A percentile compares a stretch with the other conserved stretches of the same genome.
phyloP scores from a whole-genome alignment of 495 filamentous ascomycete species.

The Staphylotrichum longicolle region DNA sequence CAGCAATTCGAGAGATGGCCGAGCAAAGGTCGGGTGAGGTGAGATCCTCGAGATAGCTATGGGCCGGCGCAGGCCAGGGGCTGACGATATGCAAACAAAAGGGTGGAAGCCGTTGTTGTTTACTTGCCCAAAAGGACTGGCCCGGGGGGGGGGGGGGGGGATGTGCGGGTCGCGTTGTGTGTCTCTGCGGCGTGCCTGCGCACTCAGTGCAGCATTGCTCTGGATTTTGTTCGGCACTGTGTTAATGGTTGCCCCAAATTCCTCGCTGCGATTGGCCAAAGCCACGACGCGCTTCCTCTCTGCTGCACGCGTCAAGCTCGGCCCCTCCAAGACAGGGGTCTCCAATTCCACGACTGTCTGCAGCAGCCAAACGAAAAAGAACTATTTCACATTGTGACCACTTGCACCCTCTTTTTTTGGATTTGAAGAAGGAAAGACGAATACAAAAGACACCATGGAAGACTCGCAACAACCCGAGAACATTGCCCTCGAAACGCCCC shows the following conservation, averaged over 20 bases:
- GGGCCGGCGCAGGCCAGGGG: background rate
- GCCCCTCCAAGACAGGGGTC: slow-evolving; percentile 5
- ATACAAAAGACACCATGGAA: slow-evolving; percentile 37
- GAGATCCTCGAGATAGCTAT: background rate
- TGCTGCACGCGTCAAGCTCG: slow-evolving; percentile 15
- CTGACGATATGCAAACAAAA: background rate
- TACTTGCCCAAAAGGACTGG: background rate
- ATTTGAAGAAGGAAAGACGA: background rate
- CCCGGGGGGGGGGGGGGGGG: background rate
- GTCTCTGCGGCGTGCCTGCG: background rate
- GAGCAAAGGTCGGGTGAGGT: background rate
- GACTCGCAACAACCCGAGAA: slow-evolving; percentile 46
- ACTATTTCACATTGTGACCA: too few relatives aligned
- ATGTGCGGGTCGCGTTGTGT: slow-evolving; percentile 3
- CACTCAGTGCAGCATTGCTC: background rate
- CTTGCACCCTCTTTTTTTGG: too few relatives aligned
- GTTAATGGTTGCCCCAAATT: slow-evolving; percentile 1
- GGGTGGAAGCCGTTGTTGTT: slow-evolving; percentile 5
- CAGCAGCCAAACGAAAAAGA: background rate
- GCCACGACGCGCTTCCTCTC: slow-evolving; percentile 6
- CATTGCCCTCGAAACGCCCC: slow-evolving; percentile 55
- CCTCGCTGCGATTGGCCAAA: slow-evolving; percentile 11
- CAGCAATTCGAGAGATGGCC: background rate
- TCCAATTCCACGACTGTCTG: background rate
- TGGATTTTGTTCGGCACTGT: slow-evolving; percentile 13